Evolutionary conservation across 371 early-diverging fungal species (phyloP).

Genomic region (Lichtheimia hyalospora): DNA sequence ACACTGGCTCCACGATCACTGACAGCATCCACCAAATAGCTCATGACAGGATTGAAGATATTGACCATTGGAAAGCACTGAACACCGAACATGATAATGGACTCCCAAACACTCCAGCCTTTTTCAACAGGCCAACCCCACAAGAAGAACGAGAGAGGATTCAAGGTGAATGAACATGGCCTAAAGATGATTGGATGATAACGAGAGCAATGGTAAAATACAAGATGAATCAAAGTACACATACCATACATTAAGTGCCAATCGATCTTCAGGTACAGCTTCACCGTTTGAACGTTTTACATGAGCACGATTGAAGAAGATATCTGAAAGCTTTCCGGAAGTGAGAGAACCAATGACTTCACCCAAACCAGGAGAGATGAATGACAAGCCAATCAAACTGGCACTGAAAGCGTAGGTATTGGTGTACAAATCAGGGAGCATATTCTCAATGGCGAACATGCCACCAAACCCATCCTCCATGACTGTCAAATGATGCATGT

Average conservation of each 20-base stretch:
- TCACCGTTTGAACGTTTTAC: constrained; percentile 42
- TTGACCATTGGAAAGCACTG: constrained; percentile 64
- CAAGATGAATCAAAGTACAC: neutral
- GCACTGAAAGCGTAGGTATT: constrained; percentile 31
- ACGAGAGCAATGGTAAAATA: too few species aligned
- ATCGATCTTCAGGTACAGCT: constrained; percentile 55
- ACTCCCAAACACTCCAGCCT: constrained; percentile 50
- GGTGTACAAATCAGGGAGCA: constrained; percentile 42
- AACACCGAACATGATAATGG: constrained; percentile 56
- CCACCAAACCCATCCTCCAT: too few species aligned
- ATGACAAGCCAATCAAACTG: constrained; percentile 39
- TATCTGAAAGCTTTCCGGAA: constrained; percentile 54
- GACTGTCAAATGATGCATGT: too few species aligned
- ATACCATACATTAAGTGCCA: constrained; percentile 52
- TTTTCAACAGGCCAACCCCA: constrained; percentile 61
- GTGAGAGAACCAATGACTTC: constrained; percentile 55
- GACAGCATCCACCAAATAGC: constrained; percentile 58
- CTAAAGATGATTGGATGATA: neutral
- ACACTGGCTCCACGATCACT: constrained; percentile 61
- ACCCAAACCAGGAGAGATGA: constrained; percentile 52
- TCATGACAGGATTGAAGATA: constrained; percentile 49
- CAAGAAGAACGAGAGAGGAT: constrained; percentile 53
- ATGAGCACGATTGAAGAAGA: constrained; percentile 42
- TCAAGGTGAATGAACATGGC: constrained; percentile 53
- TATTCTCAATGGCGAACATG: constrained; percentile 54